phyloP scores from a whole-genome alignment of 1,139 yeast genomes.

The Lodderomyces margitis region DNA sequence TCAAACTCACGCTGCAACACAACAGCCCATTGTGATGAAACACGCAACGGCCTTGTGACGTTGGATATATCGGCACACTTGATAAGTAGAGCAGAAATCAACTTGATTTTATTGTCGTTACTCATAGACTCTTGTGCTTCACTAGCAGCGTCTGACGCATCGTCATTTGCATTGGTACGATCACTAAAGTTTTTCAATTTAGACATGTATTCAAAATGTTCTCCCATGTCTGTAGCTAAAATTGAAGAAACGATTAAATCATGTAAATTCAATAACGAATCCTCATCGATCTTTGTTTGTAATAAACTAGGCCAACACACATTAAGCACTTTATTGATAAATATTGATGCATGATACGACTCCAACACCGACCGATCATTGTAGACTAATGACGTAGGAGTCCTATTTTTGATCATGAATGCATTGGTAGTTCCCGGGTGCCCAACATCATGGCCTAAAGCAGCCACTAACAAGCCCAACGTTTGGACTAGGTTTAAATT shows the following conservation, averaged over 20 bases:
- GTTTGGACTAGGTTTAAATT: conserved; percentile 47
- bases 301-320: conserved; percentile 63
- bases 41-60: conserved; percentile 74
- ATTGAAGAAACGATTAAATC: conserved; percentile 48
- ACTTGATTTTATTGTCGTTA: conserved; percentile 32
- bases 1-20: conserved; percentile 73
- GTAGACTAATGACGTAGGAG: conserved; percentile 66
- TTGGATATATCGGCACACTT: conserved; percentile 95
- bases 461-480: conserved; percentile 68
- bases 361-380: conserved; percentile 74
- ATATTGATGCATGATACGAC: conserved; percentile 77
- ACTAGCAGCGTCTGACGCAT: not conserved
- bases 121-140: conserved; percentile 8
- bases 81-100: conserved; percentile 67
- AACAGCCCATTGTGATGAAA: conserved; percentile 85
- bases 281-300: conserved; percentile 19
- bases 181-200: conserved; percentile 34
- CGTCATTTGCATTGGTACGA: not conserved
- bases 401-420: conserved; percentile 57
- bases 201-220: conserved; percentile 73
- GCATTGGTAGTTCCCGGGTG: conserved; percentile 94
- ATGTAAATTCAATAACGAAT: conserved; percentile 22
- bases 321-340: conserved; percentile 53
- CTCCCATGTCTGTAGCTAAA: conserved; percentile 93
- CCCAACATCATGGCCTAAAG: conserved; percentile 93